A percentile compares a stretch with the other conserved stretches of the same genome.
Conservation (phyloP, 2,329 filamentous ascomycete genomes). For the Dactylellina haptotyla region DNA sequence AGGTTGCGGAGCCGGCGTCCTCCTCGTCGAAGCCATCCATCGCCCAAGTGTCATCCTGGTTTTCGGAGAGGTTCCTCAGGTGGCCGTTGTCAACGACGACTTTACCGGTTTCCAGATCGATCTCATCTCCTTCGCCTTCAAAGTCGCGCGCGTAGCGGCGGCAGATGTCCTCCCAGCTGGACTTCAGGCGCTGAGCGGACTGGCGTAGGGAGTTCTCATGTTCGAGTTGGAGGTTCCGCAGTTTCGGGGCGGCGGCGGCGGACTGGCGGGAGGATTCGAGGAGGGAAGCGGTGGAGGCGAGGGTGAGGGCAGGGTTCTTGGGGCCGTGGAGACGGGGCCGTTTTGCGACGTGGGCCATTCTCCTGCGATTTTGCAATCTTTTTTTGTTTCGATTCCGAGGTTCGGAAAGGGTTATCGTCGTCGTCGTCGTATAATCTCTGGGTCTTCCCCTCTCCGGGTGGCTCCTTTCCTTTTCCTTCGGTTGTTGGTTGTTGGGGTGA, state of each 20-base stretch:
- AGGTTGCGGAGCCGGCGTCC: slow-evolving; percentile 31
- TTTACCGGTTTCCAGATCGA: slow-evolving; percentile 81
- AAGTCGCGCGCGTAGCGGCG: slow-evolving; percentile 88
- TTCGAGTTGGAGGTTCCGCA: slow-evolving; percentile 59
- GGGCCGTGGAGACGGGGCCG: slow-evolving; percentile 46
- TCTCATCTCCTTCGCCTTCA: slow-evolving; percentile 83
- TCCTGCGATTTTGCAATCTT: background rate
- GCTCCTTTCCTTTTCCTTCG: background rate
- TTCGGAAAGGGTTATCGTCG: background rate
- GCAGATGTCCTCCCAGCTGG: slow-evolving; percentile 88
- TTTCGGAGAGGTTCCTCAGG: slow-evolving; percentile 68
- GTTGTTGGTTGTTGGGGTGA: slow-evolving; percentile 17
- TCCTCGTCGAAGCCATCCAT: slow-evolving; percentile 59
- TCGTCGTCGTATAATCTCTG: background rate
- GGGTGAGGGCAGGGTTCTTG: slow-evolving; percentile 44
- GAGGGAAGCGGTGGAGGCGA: slow-evolving; percentile 38
- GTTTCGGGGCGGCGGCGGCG: slow-evolving; percentile 37
- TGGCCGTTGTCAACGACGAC: slow-evolving; percentile 94
- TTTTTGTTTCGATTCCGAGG: slow-evolving; percentile 10
- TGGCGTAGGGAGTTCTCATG: slow-evolving; percentile 71
- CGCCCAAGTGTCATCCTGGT: slow-evolving; percentile 67
- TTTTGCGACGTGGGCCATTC: slow-evolving; percentile 49
- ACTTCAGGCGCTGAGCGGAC: slow-evolving; percentile 78
- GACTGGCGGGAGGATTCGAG: slow-evolving; percentile 31
- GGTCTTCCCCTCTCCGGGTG: no score